Conservation (phyloP, 2,329 filamentous ascomycete species). For the Cladophialophora chaetospira region DNA sequence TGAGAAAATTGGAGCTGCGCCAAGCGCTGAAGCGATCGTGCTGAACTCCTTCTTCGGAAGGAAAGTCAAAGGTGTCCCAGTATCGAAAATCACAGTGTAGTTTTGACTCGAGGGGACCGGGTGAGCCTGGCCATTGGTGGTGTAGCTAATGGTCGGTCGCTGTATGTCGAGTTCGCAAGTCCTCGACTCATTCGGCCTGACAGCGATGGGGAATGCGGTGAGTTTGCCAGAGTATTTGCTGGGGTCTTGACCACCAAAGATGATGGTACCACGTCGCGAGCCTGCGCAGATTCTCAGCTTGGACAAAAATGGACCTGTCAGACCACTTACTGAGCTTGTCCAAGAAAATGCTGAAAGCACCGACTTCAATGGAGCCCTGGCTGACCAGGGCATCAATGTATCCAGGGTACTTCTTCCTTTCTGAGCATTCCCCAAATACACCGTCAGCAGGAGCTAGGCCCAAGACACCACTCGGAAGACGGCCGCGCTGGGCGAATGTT, state of each 20-base stretch:
- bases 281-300: background rate
- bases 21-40: background rate
- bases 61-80: background rate
- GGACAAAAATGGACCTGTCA: background rate
- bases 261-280: conserved; percentile 55
- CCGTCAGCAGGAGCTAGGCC: conserved; percentile 1
- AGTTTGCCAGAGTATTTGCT: conserved; percentile 64
- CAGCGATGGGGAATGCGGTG: conserved; percentile 35
- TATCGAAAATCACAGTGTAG: conserved; percentile 10
- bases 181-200: background rate
- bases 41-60: conserved; percentile 1
- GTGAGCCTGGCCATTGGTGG: background rate
- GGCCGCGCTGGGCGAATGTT: background rate
- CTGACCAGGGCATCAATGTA: conserved; percentile 1
- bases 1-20: background rate
- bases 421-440: conserved; percentile 52
- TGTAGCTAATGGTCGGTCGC: background rate
- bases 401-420: background rate
- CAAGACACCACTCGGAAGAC: conserved; percentile 43
- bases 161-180: conserved; percentile 1
- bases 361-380: background rate
- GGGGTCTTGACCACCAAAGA: conserved; percentile 74
- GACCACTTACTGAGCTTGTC: conserved; percentile 5
- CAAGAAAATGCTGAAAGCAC: conserved; percentile 3
- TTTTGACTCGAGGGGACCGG: background rate